Base-by-base conservation (phyloP, 2,329 filamentous ascomycete species). In the Rutstroemia sp. region DNA sequence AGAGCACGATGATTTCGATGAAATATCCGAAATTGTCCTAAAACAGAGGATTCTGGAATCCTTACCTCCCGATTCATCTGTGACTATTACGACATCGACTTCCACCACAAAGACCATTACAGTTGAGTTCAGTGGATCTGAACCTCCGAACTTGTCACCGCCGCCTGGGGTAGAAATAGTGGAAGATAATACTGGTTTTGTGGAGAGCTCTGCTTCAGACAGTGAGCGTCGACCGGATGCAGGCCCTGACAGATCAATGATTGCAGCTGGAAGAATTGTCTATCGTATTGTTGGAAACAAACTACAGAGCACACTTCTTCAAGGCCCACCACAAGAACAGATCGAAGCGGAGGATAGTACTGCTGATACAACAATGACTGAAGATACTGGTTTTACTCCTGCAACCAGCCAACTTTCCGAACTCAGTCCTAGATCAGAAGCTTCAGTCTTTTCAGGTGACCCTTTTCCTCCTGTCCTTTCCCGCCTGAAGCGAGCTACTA, bases 91-190 rank as follows among this genome's bases (percentile, higher is more conserved):
- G 0, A 83, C 81, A 5, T 77, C 78, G 2, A 80, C 81, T 0
- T 77, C 76, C 1, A 83, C 79, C 1, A 81, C 78, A 7, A 84
- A 84, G 60, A 85, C 76, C 14, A 82, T 86, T 62, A 84, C 83
- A 0, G 81, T 86, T 2, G 81, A 86, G 53, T 77, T 87, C 39
- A 76, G 76, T 14, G 80, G 81, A 0, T 72, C 76, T 4, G 72
- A 76, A 19, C 72, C 76, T 5, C 73, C 79, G 2, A 73, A 77
- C 1, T 69, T 86, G 2, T 72, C 77, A 1, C 78, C 80, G 1
- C 78, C 82, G 0, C 78, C 80, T 0, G 81, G 82, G 0, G 76
- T 83, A 9, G 80, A 84, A 63, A 72, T 86, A 8, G 70, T 86
- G 16, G 79, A 83, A 60, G 75, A 80, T 57, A 74, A 66, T 60